These are phyloP conservation scores for Thalassiosira pacifica DNA, from an alignment of 352 stramenopile species.

Conservation along the genomic window DNA sequence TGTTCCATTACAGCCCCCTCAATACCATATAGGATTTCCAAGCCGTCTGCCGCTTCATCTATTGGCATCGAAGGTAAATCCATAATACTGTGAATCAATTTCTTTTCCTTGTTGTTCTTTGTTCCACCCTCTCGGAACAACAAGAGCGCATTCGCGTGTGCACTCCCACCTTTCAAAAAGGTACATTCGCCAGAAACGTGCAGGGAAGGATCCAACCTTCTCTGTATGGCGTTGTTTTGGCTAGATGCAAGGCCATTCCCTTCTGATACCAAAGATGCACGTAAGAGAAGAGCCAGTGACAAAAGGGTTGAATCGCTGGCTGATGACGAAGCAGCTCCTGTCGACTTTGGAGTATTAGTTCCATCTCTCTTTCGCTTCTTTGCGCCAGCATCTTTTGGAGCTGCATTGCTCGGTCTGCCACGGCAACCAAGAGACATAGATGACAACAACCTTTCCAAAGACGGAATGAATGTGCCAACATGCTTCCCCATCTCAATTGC, in stretches of 20 bases:
- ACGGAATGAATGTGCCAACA: conserved; percentile 55
- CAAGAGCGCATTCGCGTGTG: conserved; percentile 53
- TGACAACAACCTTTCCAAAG: conserved; percentile 51
- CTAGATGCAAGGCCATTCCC: background rate
- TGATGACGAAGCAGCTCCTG: conserved; percentile 21
- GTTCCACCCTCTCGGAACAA: conserved; percentile 43
- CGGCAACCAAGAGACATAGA: conserved; percentile 60
- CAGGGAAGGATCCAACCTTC: conserved; percentile 52
- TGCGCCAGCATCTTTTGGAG: conserved; percentile 41
- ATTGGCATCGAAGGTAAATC: conserved; percentile 58
- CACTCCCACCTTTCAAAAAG: conserved; percentile 58
- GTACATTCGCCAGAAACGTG: conserved; percentile 57
- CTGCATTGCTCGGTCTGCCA: conserved; percentile 36
- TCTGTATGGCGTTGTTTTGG: background rate
- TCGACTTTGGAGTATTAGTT: conserved; percentile 16
- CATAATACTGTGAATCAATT: conserved; percentile 40
- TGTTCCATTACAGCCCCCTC: background rate
- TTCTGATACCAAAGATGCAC: conserved; percentile 43
- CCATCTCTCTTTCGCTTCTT: conserved; percentile 60
- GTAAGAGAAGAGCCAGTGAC: conserved; percentile 57
- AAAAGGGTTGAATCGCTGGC: conserved; percentile 55
- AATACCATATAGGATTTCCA: background rate
- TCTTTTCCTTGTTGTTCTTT: conserved; percentile 5
- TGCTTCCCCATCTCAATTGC: conserved; percentile 52
- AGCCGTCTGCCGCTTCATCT: conserved; percentile 22